Conservation (phyloP, 1,284 basidiomycete species). For the Malassezia globosa region DNA sequence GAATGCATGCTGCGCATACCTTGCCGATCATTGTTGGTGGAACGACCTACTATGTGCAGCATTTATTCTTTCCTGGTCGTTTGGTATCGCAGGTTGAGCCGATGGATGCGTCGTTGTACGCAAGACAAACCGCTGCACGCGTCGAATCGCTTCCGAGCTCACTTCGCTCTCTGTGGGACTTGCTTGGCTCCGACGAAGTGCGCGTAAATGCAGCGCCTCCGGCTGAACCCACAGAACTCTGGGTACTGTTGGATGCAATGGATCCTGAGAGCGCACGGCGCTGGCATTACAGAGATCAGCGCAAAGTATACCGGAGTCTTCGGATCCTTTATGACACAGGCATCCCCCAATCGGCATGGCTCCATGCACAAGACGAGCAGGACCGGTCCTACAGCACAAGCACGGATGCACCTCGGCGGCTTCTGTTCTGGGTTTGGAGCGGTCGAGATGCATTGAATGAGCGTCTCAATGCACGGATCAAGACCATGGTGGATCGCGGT, state of each 20-base stretch:
- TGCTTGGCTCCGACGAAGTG: not conserved
- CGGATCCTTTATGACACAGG: constrained; percentile 67
- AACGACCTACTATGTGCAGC: constrained; percentile 94
- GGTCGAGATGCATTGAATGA: constrained; percentile 57
- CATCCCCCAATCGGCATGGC: constrained; percentile 59
- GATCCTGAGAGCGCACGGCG: constrained; percentile 66
- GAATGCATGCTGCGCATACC: constrained; percentile 53
- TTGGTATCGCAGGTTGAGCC: constrained; percentile 24
- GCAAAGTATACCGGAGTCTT: constrained; percentile 75
- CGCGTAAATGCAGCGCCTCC: not conserved
- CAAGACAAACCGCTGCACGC: not conserved
- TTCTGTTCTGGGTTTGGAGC: constrained; percentile 87
- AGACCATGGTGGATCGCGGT: constrained; percentile 79
- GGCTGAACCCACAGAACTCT: constrained; percentile 53
- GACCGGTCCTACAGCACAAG: not conserved
- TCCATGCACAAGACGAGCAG: constrained; percentile 51
- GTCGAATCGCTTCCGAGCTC: not conserved
- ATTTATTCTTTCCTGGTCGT: constrained; percentile 55
- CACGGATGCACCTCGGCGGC: constrained; percentile 50
- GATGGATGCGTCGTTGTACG: not conserved
- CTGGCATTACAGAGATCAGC: constrained; percentile 91
- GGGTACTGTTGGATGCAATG: constrained; percentile 59
- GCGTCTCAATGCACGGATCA: constrained; percentile 68
- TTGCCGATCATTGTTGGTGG: constrained; percentile 87
- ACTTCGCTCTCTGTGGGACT: constrained; percentile 8